Conservation (phyloP, 2,329 filamentous ascomycete genomes). For the Dactylellina leptospora region DNA sequence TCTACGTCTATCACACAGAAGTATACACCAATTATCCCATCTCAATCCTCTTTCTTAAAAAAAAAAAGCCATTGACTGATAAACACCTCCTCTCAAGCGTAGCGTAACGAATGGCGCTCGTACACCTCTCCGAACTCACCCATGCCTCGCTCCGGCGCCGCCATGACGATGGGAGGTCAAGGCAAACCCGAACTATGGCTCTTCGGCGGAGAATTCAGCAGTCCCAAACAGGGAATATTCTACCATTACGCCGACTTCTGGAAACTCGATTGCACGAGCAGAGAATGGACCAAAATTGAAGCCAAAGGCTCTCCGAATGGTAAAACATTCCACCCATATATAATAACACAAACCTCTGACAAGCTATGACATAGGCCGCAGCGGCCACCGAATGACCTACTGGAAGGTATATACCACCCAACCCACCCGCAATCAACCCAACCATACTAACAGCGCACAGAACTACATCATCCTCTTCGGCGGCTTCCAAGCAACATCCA, state of each 20-base stretch:
- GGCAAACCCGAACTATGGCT: constrained; percentile 81
- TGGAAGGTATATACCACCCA: constrained; percentile 70
- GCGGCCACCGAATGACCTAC: constrained; percentile 93
- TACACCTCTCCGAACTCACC: constrained; percentile 92
- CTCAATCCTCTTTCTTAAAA: constrained; percentile 29
- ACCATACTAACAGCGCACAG: constrained; percentile 56
- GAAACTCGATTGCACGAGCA: constrained; percentile 80
- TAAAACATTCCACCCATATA: constrained; percentile 1
- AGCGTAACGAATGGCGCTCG: constrained; percentile 82
- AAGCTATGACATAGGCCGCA: constrained; percentile 74
- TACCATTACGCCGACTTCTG: constrained; percentile 99
- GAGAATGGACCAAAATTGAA: constrained; percentile 93
- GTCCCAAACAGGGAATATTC: constrained; percentile 95
- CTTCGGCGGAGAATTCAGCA: constrained; percentile 96
- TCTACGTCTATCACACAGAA: constrained; percentile 67
- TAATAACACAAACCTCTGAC: background rate
- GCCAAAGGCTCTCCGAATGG: constrained; percentile 64
- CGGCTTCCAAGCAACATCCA: constrained; percentile 95
- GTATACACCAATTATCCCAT: constrained; percentile 69
- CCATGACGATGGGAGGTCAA: constrained; percentile 90
- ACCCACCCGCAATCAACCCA: background rate
- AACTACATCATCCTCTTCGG: constrained; percentile 96
- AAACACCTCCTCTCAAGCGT: constrained; percentile 73
- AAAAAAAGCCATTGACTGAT: constrained; percentile 64
- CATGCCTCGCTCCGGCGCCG: constrained; percentile 80